Percentiles rank a stretch among this genome's conserved stretches.
phyloP scores from a whole-genome alignment of 2,329 filamentous ascomycete species.

The Xylariaceae sp. region DNA sequence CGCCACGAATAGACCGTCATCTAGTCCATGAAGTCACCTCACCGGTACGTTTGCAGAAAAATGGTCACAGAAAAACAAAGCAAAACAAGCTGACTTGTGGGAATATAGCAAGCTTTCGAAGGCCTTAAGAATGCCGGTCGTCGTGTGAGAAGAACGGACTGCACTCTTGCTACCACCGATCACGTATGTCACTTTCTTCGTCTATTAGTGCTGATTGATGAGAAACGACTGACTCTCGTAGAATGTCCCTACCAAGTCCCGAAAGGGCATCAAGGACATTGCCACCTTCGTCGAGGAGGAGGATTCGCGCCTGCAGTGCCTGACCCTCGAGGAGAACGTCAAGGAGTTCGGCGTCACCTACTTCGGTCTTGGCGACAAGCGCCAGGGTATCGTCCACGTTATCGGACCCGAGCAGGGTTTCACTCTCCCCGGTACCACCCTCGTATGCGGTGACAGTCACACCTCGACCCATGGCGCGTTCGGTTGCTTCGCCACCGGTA shows the following conservation, averaged over 20 bases:
- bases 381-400: slow-evolving; percentile 97
- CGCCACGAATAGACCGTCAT: slow-evolving; percentile 65
- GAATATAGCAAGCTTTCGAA: slow-evolving; percentile 83
- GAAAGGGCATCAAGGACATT: slow-evolving; percentile 91
- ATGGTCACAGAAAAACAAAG: neutral
- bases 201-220: slow-evolving; percentile 1
- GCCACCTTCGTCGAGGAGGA: slow-evolving; percentile 90
- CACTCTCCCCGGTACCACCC: slow-evolving; percentile 91
- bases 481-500: slow-evolving; percentile 89
- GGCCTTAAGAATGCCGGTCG: slow-evolving; percentile 85
- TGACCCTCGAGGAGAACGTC: slow-evolving; percentile 95
- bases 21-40: slow-evolving; percentile 98
- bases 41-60: slow-evolving; percentile 55
- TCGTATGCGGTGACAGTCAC: slow-evolving; percentile 96
- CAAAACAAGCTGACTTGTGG: slow-evolving; percentile 17
- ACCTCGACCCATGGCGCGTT: slow-evolving; percentile 98
- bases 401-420: slow-evolving; percentile 98
- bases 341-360: slow-evolving; percentile 95
- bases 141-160: slow-evolving; percentile 87
- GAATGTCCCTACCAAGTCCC: slow-evolving; percentile 89
- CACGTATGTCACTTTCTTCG: slow-evolving; percentile 59
- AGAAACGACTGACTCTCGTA: slow-evolving; percentile 34
- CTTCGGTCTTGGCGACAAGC: slow-evolving; percentile 92
- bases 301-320: slow-evolving; percentile 88
- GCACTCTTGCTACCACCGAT: slow-evolving; percentile 92